Percentiles rank a stretch among this genome's conserved stretches.
These are phyloP conservation scores for Magnolia kwangsiensis DNA, from an alignment of 164 flowering plant species.

Conservation along the genomic window DNA sequence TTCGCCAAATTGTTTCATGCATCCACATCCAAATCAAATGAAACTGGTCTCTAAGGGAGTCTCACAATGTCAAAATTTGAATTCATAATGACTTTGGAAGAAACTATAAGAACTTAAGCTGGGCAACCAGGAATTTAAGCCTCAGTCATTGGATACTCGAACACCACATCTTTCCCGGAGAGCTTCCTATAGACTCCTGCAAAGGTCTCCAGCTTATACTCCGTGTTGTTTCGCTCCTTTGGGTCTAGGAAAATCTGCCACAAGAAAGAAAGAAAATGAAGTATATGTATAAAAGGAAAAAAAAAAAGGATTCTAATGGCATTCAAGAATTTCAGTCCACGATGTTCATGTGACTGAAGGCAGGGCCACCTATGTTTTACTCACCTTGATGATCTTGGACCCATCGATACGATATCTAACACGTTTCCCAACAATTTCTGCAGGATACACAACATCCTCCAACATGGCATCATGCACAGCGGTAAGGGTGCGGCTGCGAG, in stretches of 20 bases:
- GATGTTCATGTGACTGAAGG: too few species aligned
- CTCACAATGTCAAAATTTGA: not conserved
- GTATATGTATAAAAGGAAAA: not conserved
- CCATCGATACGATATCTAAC: slow-evolving; percentile 79
- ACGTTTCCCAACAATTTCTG: slow-evolving; percentile 95
- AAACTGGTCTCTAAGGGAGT: not conserved
- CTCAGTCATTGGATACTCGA: slow-evolving; percentile 65
- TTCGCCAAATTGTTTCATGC: not conserved
- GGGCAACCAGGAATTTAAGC: slow-evolving; percentile 25
- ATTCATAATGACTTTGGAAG: not conserved
- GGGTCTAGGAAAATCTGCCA: slow-evolving; percentile 69
- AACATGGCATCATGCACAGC: slow-evolving; percentile 87
- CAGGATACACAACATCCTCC: slow-evolving; percentile 83
- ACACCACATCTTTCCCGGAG: slow-evolving; percentile 77
- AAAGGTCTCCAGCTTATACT: slow-evolving; percentile 75
- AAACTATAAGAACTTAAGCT: not conserved
- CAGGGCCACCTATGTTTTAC: not conserved
- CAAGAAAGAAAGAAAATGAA: not conserved
- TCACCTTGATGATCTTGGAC: slow-evolving; percentile 86
- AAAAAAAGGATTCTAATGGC: not conserved
- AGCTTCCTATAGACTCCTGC: slow-evolving; percentile 78
- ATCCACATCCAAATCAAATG: not conserved
- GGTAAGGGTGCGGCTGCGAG: slow-evolving; percentile 80
- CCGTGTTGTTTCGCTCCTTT: slow-evolving; percentile 72
- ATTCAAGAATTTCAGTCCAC: too few species aligned